These are phyloP conservation scores for Candida freyschussii DNA, from an alignment of 1,139 yeast species.

Conservation along the genomic window DNA sequence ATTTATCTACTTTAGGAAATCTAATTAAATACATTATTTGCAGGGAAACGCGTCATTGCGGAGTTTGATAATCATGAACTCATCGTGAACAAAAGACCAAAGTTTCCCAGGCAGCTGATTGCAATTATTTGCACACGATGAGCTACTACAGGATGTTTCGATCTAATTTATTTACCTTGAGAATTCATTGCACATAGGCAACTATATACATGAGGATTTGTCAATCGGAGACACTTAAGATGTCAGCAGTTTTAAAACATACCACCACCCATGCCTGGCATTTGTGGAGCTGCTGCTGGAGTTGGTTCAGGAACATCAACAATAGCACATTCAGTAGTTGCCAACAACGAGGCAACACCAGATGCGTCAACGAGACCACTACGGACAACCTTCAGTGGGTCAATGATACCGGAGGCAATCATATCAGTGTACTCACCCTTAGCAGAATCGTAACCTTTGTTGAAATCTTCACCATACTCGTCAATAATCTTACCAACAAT, in stretches of 20 bases:
- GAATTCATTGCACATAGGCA: constrained; percentile 4
- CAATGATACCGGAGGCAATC: constrained; percentile 97
- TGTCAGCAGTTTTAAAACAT: constrained; percentile 21
- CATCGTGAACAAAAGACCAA: too few relatives aligned
- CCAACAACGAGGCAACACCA: constrained; percentile 96
- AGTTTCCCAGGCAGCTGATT: too few relatives aligned
- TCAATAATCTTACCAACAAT: constrained; percentile 89
- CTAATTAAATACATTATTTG: too few relatives aligned
- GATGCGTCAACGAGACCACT: constrained; percentile 96
- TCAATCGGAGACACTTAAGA: not conserved
- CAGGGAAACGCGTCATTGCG: too few relatives aligned
- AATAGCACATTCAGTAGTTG: constrained; percentile 98
- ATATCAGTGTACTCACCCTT: constrained; percentile 93
- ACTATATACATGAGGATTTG: constrained; percentile 6
- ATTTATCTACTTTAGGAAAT: too few relatives aligned
- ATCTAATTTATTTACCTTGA: too few relatives aligned
- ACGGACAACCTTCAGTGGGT: constrained; percentile 98
- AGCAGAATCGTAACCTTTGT: constrained; percentile 90
- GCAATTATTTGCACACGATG: too few relatives aligned
- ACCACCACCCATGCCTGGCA: constrained; percentile 60
- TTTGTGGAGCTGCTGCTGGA: constrained; percentile 59
- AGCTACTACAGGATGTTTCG: too few relatives aligned
- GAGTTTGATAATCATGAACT: too few relatives aligned
- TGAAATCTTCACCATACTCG: constrained; percentile 81
- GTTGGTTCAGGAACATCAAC: constrained; percentile 93